Base-by-base conservation (phyloP, 108 stramenopile species). In the Aurantiochytrium sp. region DNA sequence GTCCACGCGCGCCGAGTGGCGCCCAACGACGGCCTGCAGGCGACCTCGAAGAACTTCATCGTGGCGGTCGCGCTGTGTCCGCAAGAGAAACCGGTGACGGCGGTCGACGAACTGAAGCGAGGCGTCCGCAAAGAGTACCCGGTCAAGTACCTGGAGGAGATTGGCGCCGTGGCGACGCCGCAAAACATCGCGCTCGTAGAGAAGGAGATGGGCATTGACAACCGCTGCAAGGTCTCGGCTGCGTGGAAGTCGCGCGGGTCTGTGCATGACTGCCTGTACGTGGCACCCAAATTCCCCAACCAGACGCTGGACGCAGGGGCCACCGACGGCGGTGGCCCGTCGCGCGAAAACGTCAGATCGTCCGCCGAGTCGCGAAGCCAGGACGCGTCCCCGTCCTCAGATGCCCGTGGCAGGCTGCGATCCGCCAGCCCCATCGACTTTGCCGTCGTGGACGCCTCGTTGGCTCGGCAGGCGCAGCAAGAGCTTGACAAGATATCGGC, bases 201-300 rank as follows among this genome's bases (percentile, higher is more conserved):
- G 73, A 81, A 48, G 32, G 42, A 81, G 24, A 81, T 81, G 73
- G 73, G 73, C n/a, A 81, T 81, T 2, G 73, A 81, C 39, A 81
- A 12, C 21, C 50, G 32, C 27, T 81, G 73, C 73, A 81, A 81
- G 24, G 73, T 48, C 21, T 48, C 39, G 39, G 73, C 73, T 37
- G 73, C 73, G n/a, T 81, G 73, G 73, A 81, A 81, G 45, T 81
- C 73, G 8, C 39, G 73, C 6, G 73, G 73, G 27, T 81, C 73
- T 6, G 73, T 81, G 21, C 42, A 41, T 21, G 73, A 81, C 30
- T 81, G 19, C 39, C 24, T 81, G 39, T 81, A 81, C 45, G 27
- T 81, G 39, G 45, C 73, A 6, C 73, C 73, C 2, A 81, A 81
- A 2, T 81, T 41, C 27, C 42, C 73, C 6, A 48, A 81, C 3